These are phyloP conservation scores for Diospyros kaki DNA, from an alignment of 148 eudicot species.

Conservation along the genomic window DNA sequence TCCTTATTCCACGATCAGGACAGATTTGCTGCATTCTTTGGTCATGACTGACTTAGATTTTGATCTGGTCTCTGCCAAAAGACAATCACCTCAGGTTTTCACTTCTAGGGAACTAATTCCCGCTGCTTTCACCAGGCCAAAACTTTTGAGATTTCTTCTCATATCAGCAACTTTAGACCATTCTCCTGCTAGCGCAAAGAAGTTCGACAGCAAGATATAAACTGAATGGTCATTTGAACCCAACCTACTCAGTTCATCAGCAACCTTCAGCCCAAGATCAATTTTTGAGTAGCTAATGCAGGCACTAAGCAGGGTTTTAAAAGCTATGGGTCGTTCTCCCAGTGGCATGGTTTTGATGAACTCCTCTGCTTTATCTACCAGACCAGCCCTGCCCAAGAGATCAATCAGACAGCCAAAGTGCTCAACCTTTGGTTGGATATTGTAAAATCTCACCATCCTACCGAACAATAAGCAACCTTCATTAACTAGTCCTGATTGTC, in stretches of 20 bases:
- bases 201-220: slow-evolving; percentile 19
- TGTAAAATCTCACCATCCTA: slow-evolving; percentile 13
- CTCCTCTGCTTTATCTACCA: slow-evolving; percentile 14
- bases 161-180: slow-evolving; percentile 20
- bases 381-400: slow-evolving; percentile 22
- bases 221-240: slow-evolving; percentile 11
- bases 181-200: slow-evolving; percentile 20
- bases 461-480: slow-evolving; percentile 21
- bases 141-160: slow-evolving; percentile 13
- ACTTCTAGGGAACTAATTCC: slow-evolving; percentile 15
- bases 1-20: neutral
- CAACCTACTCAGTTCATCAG: slow-evolving; percentile 12
- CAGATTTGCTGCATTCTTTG: neutral
- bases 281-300: slow-evolving; percentile 16
- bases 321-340: slow-evolving; percentile 15
- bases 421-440: slow-evolving; percentile 13
- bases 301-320: slow-evolving; percentile 18
- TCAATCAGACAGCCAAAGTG: slow-evolving; percentile 22
- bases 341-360: slow-evolving; percentile 9
- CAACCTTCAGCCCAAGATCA: slow-evolving; percentile 15
- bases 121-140: slow-evolving; percentile 11
- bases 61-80: neutral
- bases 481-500: slow-evolving; percentile 19
- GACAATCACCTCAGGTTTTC: neutral
- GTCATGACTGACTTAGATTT: neutral